Base-by-base conservation (phyloP, 371 early-diverging fungal species). In the Actinomortierella ambigua region DNA sequence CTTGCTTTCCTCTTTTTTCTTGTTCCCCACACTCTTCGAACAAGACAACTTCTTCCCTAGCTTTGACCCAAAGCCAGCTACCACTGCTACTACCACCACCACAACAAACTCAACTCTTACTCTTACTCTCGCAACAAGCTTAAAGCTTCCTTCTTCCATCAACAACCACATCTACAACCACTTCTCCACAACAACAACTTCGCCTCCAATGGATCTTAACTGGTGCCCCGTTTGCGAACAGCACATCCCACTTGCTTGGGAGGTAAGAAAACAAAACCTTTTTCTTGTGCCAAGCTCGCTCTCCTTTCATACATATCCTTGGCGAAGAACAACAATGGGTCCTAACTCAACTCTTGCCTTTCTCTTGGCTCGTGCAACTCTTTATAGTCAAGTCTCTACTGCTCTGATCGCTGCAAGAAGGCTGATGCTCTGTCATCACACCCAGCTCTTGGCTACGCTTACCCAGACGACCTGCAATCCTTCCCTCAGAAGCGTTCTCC, bases 211-310 rank as follows among this genome's bases (percentile, higher is more conserved):
- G 61, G 65, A 65, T 65, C 62, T 65, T 55, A 69, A 69, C 64
- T 69, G 64, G 64, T 69, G 69, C 69, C 69, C 69, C 58, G 69
- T 69, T 47, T 69, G 69, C 71, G 65, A 70, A 70, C 65, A 65
- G 48, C 71, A 70, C 52, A 70, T 70, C 65, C 71, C 71, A 53
- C 65, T 70, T 40, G 65, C 71, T 18, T 69, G 69, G 69, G 69
- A 69, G 64, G 69, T 68, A 68, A 59, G 69, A 39, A n/a, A 34
- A 34, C 11, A 34, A 4, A 34, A 34, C 34, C 34, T 34, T 34
- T 34, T n/a, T n/a, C n/a, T n/a, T n/a, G n/a, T n/a, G n/a, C 34
- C 34, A 34, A 34, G 34, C 34, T 34, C 0, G 17, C 11, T 42
- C 11, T 24, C 13, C 24, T 3, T 41, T n/a, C 39, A 42, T n/a